Percentiles rank a stretch among this genome's conserved stretches.
Evolutionary conservation across 192 early-diverging fungal genomes (phyloP).

Genomic region (Physocladia obscura): DNA sequence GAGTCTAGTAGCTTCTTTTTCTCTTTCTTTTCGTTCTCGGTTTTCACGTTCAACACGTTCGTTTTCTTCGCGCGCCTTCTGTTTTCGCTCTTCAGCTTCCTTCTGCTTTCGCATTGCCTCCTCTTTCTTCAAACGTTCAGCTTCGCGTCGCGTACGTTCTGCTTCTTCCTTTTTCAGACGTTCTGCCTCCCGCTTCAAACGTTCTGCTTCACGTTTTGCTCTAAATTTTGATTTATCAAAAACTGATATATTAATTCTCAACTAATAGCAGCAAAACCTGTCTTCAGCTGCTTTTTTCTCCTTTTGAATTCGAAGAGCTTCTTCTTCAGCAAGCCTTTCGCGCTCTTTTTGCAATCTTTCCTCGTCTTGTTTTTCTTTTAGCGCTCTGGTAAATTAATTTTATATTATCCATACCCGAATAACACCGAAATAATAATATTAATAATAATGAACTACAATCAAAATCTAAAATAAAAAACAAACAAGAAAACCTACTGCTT

Average conservation of each 20-base stretch:
- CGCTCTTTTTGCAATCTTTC: conserved; percentile 71
- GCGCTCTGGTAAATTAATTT: conserved; percentile 42
- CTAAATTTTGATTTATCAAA: conserved; percentile 16
- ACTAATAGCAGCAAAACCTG: conserved; percentile 12
- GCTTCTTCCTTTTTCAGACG: conserved; percentile 64
- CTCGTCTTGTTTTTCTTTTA: conserved; percentile 67
- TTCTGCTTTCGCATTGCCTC: conserved; percentile 53
- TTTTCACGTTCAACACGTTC: conserved; percentile 51
- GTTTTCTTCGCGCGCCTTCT: conserved; percentile 48
- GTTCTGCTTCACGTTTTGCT: conserved; percentile 50
- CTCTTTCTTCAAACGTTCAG: conserved; percentile 35
- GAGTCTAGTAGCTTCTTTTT: conserved; percentile 29
- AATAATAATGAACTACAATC: background rate
- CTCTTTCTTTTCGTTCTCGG: conserved; percentile 50
- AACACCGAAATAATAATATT: background rate
- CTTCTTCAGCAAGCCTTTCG: conserved; percentile 56
- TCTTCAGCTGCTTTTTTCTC: conserved; percentile 44
- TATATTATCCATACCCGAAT: background rate
- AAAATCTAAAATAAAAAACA: conserved; percentile 7
- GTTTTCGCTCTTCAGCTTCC: conserved; percentile 51
- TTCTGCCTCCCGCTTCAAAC: conserved; percentile 44
- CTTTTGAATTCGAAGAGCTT: conserved; percentile 37
- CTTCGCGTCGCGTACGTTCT: conserved; percentile 46
- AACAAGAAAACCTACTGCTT: conserved; percentile 55
- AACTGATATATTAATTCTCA: too few relatives aligned